Base-by-base conservation (phyloP, 2,329 filamentous ascomycete genomes). In the Phyllosticta citriasiana region DNA sequence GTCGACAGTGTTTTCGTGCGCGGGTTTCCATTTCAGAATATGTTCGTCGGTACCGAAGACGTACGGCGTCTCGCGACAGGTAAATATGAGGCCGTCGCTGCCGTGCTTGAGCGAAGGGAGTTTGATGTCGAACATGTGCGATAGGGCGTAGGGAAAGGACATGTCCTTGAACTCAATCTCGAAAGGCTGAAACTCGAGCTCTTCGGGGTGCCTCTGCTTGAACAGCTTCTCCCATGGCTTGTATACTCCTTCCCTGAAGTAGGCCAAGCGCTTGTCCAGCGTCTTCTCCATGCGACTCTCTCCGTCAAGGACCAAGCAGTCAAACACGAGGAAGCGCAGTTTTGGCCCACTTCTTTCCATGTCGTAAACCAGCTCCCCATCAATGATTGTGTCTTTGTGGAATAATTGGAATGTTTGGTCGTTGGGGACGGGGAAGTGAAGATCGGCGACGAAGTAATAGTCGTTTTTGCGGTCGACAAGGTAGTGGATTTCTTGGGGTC, bases 401-500 rank as follows among this genome's bases (percentile, higher is more conserved):
- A 89, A 97, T 14, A 79, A 80, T 7, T 79, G 75, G 10, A 83
- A 81, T 26, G 69, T 66, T 0, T 79, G 77, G 65, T 88, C 82
- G 53, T 82, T 78, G 47, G 84, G 84, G 24, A 88, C 78, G 0
- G 94, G 94, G 67, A 97, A 92, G 73, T 96, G 91, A 25, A 97
- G 81, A 61, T 78, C 82, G 59, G 84, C 82, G 63, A 97, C 84
- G 70, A 83, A 91, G 83, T 93, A 96, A 79, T 94, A 99, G 73
- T 97, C 91, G 77, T 99, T 97, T 77, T 92, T 96, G 71, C 94
- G 91, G 77, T 99, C 93, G 76, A 99, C 96, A 61, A 99, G 82
- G 77, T 96, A 97, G 71, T 94, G 89, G 25, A 87, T 82, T 72
- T 95, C 91, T 56, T 71, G 66, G 59, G 78, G 78, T 5, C 78